Base-by-base conservation (phyloP, 2,329 filamentous ascomycete genomes). In the Tolypocladium nubicola region DNA sequence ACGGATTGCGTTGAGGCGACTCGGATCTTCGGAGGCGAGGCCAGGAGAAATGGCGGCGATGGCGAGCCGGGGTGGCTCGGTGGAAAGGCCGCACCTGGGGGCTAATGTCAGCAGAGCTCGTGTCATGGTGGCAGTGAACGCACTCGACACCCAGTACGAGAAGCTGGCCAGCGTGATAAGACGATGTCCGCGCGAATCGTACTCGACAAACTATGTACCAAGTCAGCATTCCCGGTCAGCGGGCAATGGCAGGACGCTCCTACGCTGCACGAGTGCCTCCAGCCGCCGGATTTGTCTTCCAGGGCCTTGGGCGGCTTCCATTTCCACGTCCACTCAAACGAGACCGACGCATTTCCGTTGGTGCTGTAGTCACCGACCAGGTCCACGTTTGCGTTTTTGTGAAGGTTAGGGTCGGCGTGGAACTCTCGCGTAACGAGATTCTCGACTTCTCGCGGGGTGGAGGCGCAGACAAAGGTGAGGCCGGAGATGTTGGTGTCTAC, bases 281-380 rank as follows among this genome's bases (percentile, higher is more conserved):
- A 99, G 50, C 94, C 94, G 58, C 91, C 90, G 37, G 89, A 89
- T 66, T 84, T 84, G 69, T 97, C 92, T 68, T 97, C 92, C 19
- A 76, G 75, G 16, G 76, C 67, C 77, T 90, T 96, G 41, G 94
- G 94, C 10, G 94, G 90, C 68, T 88, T 90, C 91, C 93, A 99
- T 77, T 88, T 94, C 94, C 94, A 99, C 9, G 87, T 86, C 91
- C 93, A 99, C 62, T 93, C 88, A 68, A 97, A 97, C 39, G 90
- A 86, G 37, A 96, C 87, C 1, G 90, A 93, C 8, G 87, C 78
- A 66, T 79, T 89, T n/a, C 93, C 92, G 38, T 81, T 85, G 0
- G 94, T 99, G 3, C 83, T 81, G 68, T 88, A 97, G 70, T 96
- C 91, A 3, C 94, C 94, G n/a, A 99, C 86, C 50, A 97, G 80